These are phyloP conservation scores for Cubamyces lactineus DNA, from an alignment of 768 basidiomycete genomes.

Conservation along the genomic window DNA sequence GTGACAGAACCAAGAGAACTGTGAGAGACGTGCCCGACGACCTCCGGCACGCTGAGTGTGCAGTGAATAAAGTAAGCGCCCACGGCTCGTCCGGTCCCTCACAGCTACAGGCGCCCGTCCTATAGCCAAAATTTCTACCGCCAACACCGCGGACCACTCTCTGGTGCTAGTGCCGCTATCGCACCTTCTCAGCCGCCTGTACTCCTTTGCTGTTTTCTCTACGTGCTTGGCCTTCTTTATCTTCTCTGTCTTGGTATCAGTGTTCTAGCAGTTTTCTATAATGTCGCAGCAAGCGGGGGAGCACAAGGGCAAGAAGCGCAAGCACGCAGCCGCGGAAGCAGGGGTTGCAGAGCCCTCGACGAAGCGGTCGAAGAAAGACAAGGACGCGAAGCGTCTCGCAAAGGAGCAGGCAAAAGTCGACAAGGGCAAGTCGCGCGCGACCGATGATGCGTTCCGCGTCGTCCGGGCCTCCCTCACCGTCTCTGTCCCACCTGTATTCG, in stretches of 20 bases:
- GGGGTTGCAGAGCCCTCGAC: slow-evolving; percentile 30
- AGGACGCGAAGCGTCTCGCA: slow-evolving; percentile 35
- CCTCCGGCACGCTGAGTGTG: slow-evolving; percentile 12
- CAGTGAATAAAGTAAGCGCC: slow-evolving; percentile 3
- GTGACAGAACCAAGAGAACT: slow-evolving; percentile 21
- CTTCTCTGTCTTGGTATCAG: not conserved
- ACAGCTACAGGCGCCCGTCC: slow-evolving; percentile 1
- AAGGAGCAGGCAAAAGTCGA: slow-evolving; percentile 30
- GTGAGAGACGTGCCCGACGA: slow-evolving; percentile 17
- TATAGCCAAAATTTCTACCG: slow-evolving; percentile 27
- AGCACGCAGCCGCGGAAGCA: slow-evolving; percentile 37
- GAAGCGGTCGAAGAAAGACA: slow-evolving; percentile 40
- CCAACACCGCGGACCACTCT: not conserved
- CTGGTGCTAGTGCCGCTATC: not conserved
- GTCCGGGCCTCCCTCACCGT: slow-evolving; percentile 69
- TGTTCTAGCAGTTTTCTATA: not conserved
- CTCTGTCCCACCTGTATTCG: slow-evolving; percentile 82
- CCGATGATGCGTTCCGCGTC: slow-evolving; percentile 48
- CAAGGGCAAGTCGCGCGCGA: slow-evolving; percentile 31
- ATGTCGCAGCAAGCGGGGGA: slow-evolving; percentile 27
- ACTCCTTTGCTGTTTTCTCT: not conserved
- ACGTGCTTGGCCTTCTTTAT: not conserved
- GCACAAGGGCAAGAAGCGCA: slow-evolving; percentile 52
- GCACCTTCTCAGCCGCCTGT: no score
- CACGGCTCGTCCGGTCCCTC: not conserved